Percentiles rank a stretch among this genome's conserved stretches.
phyloP scores from a whole-genome alignment of 768 basidiomycete genomes.

The Auriscalpium vulgare region DNA sequence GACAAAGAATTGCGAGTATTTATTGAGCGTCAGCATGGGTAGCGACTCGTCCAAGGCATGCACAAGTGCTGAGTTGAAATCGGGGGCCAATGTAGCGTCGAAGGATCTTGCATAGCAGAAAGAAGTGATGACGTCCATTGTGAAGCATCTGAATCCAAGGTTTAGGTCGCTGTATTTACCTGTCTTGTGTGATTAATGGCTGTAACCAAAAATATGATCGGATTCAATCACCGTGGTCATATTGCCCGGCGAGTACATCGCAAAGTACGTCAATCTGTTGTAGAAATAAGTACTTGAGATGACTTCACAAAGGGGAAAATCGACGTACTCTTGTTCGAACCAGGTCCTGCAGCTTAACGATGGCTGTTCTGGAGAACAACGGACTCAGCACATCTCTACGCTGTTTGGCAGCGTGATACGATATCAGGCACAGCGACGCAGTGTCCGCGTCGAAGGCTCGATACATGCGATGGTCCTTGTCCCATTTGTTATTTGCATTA shows the following conservation, averaged over 20 bases:
- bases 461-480: conserved; percentile 1
- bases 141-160: background rate
- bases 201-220: background rate
- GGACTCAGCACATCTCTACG: background rate
- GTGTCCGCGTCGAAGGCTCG: background rate
- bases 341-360: background rate
- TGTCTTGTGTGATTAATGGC: background rate
- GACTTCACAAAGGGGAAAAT: background rate
- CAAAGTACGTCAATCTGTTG: background rate
- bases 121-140: background rate
- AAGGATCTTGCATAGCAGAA: background rate
- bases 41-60: background rate
- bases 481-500: conserved; percentile 2
- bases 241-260: background rate
- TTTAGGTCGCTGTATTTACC: background rate
- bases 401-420: conserved; percentile 1
- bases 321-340: background rate
- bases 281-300: background rate
- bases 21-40: background rate
- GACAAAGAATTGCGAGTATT: background rate
- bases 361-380: background rate
- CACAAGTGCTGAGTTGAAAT: background rate
- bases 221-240: background rate
- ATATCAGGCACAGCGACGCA: background rate
- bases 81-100: background rate